phyloP scores from a whole-genome alignment of 345 rosid species.

The Brassica cretica region DNA sequence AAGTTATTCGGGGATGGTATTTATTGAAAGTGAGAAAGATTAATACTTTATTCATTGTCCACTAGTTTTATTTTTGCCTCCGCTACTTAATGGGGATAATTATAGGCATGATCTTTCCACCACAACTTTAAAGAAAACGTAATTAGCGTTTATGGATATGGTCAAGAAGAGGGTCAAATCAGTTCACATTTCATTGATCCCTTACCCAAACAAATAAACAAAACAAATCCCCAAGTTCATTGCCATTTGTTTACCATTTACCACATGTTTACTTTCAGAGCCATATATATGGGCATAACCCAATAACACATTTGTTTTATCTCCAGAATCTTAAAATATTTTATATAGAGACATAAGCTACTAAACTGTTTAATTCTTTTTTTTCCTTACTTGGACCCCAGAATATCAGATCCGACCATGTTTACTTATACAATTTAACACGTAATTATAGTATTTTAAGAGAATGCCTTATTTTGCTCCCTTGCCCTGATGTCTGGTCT shows the following conservation, averaged over 20 bases:
- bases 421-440: not conserved
- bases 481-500: not conserved
- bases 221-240: not conserved
- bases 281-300: not conserved
- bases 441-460: not conserved
- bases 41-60: constrained; percentile 5
- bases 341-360: not conserved
- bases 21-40: constrained; percentile 7
- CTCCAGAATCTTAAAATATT: not conserved
- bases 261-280: not conserved
- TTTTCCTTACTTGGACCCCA: not conserved
- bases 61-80: constrained; percentile 26
- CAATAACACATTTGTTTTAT: not conserved
- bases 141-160: not conserved
- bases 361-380: not conserved
- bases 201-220: not conserved
- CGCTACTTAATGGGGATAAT: not conserved
- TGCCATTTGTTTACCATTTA: not conserved
- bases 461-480: not conserved
- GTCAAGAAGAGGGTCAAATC: not conserved
- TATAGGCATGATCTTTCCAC: not conserved
- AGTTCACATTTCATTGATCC: not conserved
- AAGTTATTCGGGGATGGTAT: constrained; percentile 10
- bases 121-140: not conserved
- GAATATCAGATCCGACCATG: not conserved